Base-by-base conservation (phyloP, 2,329 filamentous ascomycete genomes). In the Ophiocordyceps australis region DNA sequence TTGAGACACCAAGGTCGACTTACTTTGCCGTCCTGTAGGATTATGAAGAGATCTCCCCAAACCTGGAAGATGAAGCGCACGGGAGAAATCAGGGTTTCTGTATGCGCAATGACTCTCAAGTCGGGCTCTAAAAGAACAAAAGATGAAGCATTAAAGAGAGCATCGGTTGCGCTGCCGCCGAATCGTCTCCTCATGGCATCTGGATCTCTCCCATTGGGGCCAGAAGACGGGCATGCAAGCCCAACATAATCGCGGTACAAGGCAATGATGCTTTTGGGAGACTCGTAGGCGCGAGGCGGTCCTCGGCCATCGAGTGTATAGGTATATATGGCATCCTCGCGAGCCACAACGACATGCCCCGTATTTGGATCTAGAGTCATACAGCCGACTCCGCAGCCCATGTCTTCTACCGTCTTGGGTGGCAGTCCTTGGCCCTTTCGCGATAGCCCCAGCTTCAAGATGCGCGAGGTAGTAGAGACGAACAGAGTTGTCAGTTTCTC, bases 281-380 rank as follows among this genome's bases (percentile, higher is more conserved):
- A 78, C 45, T 98, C 86, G 43, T 91, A 95, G 1, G 83, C 83
- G 49, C 80, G 85, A 21, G 82, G 86, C 1, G 82, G 76, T 0
- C 83, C 83, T 31, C 85, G 70, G 0, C 86, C 86, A 30, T 89
- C 78, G 1, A 77, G 55, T 0, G 76, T 79, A 50, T 95, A 98
- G 31, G 81, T 85, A 52, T 95, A 95, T 28, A 98, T 77, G 7
- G 86, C 89, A 62, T 98, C 91, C 38, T 94, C 82, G 32, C 89
- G 64, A 1, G 77, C 89, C n/a, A 98, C 76, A 4, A 98, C 68
- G 13, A 98, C 74, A 35, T 94, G 81, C 5, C 78, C 81, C 1
- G 73, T 78, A 33, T 67, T 64, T 32, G 66, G 70, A 46, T 94
- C 82, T 9, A 86, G 62, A 0, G 82, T 79, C 81, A 98, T 93